Conservation (phyloP, 495 filamentous ascomycete species). For the Staphylotrichum tortipilum region DNA sequence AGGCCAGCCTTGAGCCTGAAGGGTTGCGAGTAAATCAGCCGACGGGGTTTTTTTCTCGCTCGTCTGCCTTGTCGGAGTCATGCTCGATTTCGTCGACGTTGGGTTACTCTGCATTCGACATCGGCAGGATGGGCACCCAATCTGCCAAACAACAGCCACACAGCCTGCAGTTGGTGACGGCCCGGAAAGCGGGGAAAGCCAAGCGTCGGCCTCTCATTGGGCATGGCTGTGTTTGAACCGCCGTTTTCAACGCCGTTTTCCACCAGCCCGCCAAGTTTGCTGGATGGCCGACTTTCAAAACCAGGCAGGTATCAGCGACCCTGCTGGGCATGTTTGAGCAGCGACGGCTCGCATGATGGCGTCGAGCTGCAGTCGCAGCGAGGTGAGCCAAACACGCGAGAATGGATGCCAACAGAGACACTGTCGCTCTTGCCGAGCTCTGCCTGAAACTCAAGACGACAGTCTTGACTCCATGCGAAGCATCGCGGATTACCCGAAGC, state of each 20-base stretch:
- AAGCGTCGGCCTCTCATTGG: not conserved
- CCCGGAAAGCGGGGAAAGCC: not conserved
- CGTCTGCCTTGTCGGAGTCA: slow-evolving; percentile 1
- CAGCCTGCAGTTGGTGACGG: slow-evolving; percentile 1
- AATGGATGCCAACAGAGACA: too few relatives aligned
- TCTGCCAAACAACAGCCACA: not conserved
- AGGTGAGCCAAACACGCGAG: too few relatives aligned
- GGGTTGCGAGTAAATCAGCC: not conserved
- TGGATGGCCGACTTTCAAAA: too few relatives aligned
- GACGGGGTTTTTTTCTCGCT: not conserved
- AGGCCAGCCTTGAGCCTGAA: not conserved
- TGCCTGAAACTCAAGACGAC: too few relatives aligned
- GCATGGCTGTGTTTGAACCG: not conserved
- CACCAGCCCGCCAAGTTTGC: not conserved
- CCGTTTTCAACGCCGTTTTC: not conserved
- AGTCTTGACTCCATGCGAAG: not conserved
- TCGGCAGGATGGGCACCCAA: not conserved
- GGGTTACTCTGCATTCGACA: slow-evolving; percentile 1
- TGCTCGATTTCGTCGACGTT: not conserved
- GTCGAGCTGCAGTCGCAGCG: too few relatives aligned
- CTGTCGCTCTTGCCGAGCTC: too few relatives aligned
- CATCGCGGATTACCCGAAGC: too few relatives aligned
- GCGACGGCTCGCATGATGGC: too few relatives aligned
- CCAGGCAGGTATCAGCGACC: too few relatives aligned
- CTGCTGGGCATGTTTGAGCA: too few relatives aligned